phyloP scores from a whole-genome alignment of 169 alveolate genomes.

The Theileria orientalis region DNA sequence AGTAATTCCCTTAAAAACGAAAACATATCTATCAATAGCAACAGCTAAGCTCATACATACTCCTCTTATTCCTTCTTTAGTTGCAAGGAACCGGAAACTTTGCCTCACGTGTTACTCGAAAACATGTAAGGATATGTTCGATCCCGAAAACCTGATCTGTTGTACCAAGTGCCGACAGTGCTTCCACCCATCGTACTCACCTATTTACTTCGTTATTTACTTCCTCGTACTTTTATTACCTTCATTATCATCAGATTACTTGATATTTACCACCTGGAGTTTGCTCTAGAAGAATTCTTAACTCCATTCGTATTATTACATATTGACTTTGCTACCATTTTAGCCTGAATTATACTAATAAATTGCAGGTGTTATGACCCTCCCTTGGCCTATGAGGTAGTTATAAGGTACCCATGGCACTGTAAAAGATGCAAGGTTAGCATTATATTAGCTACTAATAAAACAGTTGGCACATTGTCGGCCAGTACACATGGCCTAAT shows the following conservation, averaged over 20 bases:
- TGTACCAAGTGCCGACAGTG: slow-evolving; percentile 37
- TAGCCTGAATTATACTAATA: no score
- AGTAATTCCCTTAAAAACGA: no score
- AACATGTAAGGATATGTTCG: slow-evolving; percentile 16
- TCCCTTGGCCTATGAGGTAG: slow-evolving; percentile 57
- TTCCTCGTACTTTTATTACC: neutral
- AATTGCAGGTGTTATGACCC: slow-evolving; percentile 73
- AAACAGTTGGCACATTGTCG: no score
- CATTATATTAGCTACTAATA: neutral
- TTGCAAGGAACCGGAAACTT: no score
- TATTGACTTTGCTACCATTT: no score
- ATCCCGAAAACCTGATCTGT: neutral
- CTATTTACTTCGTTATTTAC: neutral
- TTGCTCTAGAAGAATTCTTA: no score
- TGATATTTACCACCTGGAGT: no score
- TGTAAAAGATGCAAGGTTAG: slow-evolving; percentile 67
- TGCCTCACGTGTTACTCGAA: slow-evolving; percentile 20
- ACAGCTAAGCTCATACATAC: no score
- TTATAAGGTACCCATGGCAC: slow-evolving; percentile 60
- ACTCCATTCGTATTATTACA: no score
- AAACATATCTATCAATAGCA: no score
- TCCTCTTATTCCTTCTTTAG: no score
- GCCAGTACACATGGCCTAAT: no score
- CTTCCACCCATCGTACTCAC: slow-evolving; percentile 17
- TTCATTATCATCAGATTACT: neutral